Percentiles rank a stretch among this genome's conserved stretches.
These are phyloP conservation scores for Cordyceps javanica DNA, from an alignment of 2,329 filamentous ascomycete species.

Conservation along the genomic window DNA sequence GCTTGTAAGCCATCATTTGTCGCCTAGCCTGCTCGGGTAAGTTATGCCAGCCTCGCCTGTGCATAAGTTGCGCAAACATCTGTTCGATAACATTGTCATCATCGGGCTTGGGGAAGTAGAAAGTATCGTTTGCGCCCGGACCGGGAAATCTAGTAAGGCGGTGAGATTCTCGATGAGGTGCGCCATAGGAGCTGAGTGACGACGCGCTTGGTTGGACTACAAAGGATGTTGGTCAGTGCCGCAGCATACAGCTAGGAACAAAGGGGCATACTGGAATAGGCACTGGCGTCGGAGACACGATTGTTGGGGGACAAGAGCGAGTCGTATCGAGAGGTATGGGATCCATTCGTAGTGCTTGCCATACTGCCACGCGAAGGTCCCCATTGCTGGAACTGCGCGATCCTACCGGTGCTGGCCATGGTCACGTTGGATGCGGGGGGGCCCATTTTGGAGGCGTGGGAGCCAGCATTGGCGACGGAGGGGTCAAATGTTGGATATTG, in stretches of 20 bases:
- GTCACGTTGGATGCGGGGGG: constrained; percentile 55
- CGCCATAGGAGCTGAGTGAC: constrained; percentile 49
- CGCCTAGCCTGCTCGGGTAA: constrained; percentile 87
- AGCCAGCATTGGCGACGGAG: constrained; percentile 37
- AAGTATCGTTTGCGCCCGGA: constrained; percentile 38
- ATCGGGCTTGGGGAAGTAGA: constrained; percentile 64
- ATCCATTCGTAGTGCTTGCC: constrained; percentile 42
- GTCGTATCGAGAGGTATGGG: constrained; percentile 56
- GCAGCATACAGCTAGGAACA: background rate
- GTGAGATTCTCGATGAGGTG: constrained; percentile 48
- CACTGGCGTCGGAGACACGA: constrained; percentile 52
- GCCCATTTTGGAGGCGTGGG: constrained; percentile 51
- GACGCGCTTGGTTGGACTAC: constrained; percentile 49
- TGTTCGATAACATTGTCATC: constrained; percentile 82
- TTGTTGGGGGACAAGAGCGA: constrained; percentile 55
- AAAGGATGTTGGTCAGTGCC: constrained; percentile 20
- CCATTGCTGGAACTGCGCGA: constrained; percentile 75
- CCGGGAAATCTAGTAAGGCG: constrained; percentile 48
- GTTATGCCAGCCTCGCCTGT: constrained; percentile 96
- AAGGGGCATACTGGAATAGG: constrained; percentile 48
- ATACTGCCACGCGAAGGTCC: constrained; percentile 49
- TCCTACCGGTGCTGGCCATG: constrained; percentile 65
- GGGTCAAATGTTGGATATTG: constrained; percentile 76
- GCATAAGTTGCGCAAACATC: constrained; percentile 90
- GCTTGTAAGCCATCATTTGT: constrained; percentile 93